phyloP scores from a whole-genome alignment of 2,329 filamentous ascomycete genomes.

The Mariannaea sp. region DNA sequence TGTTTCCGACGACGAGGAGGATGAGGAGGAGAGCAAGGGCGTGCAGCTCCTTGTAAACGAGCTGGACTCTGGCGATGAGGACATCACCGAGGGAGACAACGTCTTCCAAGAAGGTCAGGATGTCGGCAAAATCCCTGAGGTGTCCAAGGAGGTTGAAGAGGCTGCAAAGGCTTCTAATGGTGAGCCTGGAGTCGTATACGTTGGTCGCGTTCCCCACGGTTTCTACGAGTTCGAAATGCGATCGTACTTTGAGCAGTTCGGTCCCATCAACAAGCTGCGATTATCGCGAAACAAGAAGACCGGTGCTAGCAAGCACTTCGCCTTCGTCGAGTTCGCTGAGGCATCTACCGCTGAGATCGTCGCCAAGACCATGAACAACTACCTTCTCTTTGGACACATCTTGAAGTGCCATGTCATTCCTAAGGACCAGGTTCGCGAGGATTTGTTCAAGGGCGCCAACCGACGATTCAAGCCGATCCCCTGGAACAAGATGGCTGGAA shows the following conservation, averaged over 20 bases:
- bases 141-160: constrained; percentile 51
- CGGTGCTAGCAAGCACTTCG: constrained; percentile 89
- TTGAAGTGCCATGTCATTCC: constrained; percentile 84
- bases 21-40: constrained; percentile 49
- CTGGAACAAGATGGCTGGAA: constrained; percentile 83
- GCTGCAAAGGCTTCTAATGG: constrained; percentile 51
- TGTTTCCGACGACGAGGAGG: constrained; percentile 41
- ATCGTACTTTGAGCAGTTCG: constrained; percentile 93
- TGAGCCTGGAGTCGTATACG: constrained; percentile 80
- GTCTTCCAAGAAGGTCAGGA: constrained; percentile 55
- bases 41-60: constrained; percentile 51
- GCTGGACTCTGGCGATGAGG: constrained; percentile 52
- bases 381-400: constrained; percentile 92
- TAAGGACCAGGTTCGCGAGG: constrained; percentile 75
- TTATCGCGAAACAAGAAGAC: constrained; percentile 92
- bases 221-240: constrained; percentile 98
- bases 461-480: constrained; percentile 87
- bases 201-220: constrained; percentile 87
- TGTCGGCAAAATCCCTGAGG: constrained; percentile 56
- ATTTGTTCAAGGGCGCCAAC: constrained; percentile 90
- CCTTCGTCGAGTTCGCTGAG: constrained; percentile 88
- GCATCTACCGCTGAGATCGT: constrained; percentile 84
- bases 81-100: constrained; percentile 43
- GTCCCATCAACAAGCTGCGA: constrained; percentile 75
- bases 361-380: constrained; percentile 96